Percentiles rank a stretch among this genome's conserved stretches.
These are phyloP conservation scores for Phytophthora pistaciae DNA, from an alignment of 352 stramenopile genomes.

Conservation along the genomic window DNA sequence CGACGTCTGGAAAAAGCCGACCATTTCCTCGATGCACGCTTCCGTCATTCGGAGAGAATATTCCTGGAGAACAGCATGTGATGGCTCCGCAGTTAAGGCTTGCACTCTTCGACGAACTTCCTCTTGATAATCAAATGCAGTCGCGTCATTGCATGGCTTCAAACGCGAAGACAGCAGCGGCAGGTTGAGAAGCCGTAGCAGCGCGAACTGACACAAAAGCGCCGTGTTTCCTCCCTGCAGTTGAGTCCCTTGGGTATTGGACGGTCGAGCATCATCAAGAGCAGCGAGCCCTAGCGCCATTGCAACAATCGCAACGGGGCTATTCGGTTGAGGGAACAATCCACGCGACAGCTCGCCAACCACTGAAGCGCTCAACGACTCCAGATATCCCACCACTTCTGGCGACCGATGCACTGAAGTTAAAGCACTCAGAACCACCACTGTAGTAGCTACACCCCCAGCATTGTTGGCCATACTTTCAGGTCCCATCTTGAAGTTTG, in stretches of 20 bases:
- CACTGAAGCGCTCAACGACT: slow-evolving; percentile 18
- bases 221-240: slow-evolving; percentile 21
- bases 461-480: slow-evolving; percentile 8
- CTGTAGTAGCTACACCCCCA: slow-evolving; percentile 24
- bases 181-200: slow-evolving; percentile 40
- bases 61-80: slow-evolving; percentile 13
- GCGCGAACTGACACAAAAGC: slow-evolving; percentile 46
- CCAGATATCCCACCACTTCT: slow-evolving; percentile 24
- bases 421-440: slow-evolving; percentile 32
- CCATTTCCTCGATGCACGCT: slow-evolving; percentile 37
- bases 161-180: slow-evolving; percentile 32
- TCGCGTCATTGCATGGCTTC: slow-evolving; percentile 17
- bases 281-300: slow-evolving; percentile 35
- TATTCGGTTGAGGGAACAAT: slow-evolving; percentile 31
- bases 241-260: neutral
- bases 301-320: slow-evolving; percentile 23
- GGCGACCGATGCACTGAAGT: neutral
- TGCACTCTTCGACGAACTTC: slow-evolving; percentile 18
- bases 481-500: slow-evolving; percentile 6
- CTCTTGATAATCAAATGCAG: slow-evolving; percentile 13
- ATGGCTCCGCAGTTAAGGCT: slow-evolving; percentile 15
- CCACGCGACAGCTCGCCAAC: slow-evolving; percentile 30
- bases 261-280: slow-evolving; percentile 19
- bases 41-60: slow-evolving; percentile 37
- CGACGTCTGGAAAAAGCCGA: slow-evolving; percentile 42